phyloP scores from a whole-genome alignment of 2,329 filamentous ascomycete species.

The Trichoderma atroviride region DNA sequence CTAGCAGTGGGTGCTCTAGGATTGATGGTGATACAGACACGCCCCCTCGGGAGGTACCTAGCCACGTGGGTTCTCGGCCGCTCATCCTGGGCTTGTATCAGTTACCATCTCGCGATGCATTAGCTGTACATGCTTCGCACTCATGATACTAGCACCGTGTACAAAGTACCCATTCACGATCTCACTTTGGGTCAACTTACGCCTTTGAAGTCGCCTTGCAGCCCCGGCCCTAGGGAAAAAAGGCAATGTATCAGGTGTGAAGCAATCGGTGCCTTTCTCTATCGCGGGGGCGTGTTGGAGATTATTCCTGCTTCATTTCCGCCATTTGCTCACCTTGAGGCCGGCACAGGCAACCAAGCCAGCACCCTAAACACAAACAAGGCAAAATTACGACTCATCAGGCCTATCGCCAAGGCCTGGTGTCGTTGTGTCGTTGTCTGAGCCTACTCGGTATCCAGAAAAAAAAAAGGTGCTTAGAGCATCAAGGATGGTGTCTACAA shows the following conservation, averaged over 20 bases:
- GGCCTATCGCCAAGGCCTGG: slow-evolving; percentile 1
- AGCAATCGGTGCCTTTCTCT: background rate
- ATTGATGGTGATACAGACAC: background rate
- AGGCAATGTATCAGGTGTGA: background rate
- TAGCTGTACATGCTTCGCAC: background rate
- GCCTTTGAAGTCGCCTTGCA: background rate
- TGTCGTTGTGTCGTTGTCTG: background rate
- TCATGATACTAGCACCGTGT: background rate
- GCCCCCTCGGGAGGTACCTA: too few species aligned
- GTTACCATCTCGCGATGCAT: background rate
- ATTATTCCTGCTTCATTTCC: background rate
- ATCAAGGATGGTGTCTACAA: background rate
- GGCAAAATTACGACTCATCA: slow-evolving; percentile 5
- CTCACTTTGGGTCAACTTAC: background rate
- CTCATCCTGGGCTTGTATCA: background rate
- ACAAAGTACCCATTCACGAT: background rate
- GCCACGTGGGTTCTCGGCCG: background rate
- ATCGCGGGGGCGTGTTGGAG: background rate
- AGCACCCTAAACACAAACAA: background rate
- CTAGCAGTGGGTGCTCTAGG: background rate
- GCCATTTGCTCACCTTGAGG: background rate
- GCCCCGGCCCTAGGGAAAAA: background rate
- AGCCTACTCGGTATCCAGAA: background rate
- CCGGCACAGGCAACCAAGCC: background rate
- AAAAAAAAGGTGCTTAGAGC: background rate